A percentile compares a stretch with the other conserved stretches of the same genome.
Evolutionary conservation across 2,329 filamentous ascomycete species (phyloP).

Genomic region (Magnaporthiopsis poae): DNA sequence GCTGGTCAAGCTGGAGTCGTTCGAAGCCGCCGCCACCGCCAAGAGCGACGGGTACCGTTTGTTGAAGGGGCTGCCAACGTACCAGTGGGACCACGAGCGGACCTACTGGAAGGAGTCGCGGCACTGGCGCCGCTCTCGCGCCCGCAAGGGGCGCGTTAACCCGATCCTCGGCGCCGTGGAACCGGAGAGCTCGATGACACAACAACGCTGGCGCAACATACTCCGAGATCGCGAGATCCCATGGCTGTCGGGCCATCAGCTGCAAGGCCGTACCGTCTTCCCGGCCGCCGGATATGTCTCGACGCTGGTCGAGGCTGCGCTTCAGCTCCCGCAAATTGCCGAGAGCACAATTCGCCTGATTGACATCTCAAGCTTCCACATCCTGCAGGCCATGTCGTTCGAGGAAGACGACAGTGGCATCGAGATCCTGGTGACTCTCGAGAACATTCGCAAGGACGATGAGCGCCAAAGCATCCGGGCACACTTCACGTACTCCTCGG

Average conservation of each 20-base stretch:
- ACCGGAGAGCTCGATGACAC: slow-evolving; percentile 12
- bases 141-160: slow-evolving; percentile 5
- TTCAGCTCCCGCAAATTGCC: not conserved
- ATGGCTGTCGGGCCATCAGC: slow-evolving; percentile 31
- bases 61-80: slow-evolving; percentile 7
- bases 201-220: slow-evolving; percentile 20
- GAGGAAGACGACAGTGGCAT: not conserved
- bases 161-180: slow-evolving; percentile 10
- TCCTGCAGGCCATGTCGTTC: not conserved
- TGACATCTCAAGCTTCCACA: not conserved
- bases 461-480: not conserved
- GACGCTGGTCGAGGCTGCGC: slow-evolving; percentile 5
- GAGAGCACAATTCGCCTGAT: not conserved
- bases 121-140: not conserved
- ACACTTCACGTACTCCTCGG: not conserved
- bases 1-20: slow-evolving; percentile 18
- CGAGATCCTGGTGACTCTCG: not conserved
- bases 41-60: too few relatives aligned
- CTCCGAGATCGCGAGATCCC: slow-evolving; percentile 18
- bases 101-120: slow-evolving; percentile 10
- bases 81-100: slow-evolving; percentile 8
- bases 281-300: slow-evolving; percentile 17
- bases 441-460: not conserved
- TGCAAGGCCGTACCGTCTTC: slow-evolving; percentile 28
- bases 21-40: slow-evolving; percentile 11